Base-by-base conservation (phyloP, 2,329 filamentous ascomycete species). In the Talaromyces amestolkiae region DNA sequence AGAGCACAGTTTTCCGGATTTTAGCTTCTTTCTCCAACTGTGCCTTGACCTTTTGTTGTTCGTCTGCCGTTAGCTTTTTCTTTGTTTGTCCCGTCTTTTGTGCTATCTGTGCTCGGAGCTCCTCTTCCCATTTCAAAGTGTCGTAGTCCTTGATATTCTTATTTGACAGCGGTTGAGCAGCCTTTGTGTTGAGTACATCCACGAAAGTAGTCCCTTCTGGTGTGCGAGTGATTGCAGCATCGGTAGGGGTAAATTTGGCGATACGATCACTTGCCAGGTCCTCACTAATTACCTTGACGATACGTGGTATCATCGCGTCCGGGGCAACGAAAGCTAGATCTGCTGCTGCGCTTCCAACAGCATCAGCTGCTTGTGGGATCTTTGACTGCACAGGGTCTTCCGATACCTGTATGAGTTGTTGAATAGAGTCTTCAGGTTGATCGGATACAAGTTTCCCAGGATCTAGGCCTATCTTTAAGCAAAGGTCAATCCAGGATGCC, bases 81-180 rank as follows among this genome's bases (percentile, higher is more conserved):
- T 92, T 88, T 67, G 91, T 87, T 54, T 80, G 77, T 1, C 94
- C 94, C 77, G 94, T 97, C 82, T 98, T 99, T 74, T 91, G 85
- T n/a, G 93, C 93, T 47, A 99, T 80, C 72, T 97, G 92, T 45
- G 87, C 85, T 65, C 93, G 86, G 8, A 99, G 84, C 69, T 99
- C 95, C 75, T 94, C 91, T 78, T 99, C 95, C 95, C 96, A 99
- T 78, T 97, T 97, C 47, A 97, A 79, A 1, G 92, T 96, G 71
- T 99, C 92, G 72, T 97, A 97, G 75, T 98, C 95, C 76, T 96
- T 97, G 58, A 87, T 89, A 72, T 92, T 97, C 80, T 97, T 98
- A 78, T 93, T 90, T 3, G 92, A 88, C 2, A 90, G 80, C 43
- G 84, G 81, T 67, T 86, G 86, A 66, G 87, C 87, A 1, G 88